Base-by-base conservation (phyloP, 2,329 filamentous ascomycete species). In the Penicillium sp. region DNA sequence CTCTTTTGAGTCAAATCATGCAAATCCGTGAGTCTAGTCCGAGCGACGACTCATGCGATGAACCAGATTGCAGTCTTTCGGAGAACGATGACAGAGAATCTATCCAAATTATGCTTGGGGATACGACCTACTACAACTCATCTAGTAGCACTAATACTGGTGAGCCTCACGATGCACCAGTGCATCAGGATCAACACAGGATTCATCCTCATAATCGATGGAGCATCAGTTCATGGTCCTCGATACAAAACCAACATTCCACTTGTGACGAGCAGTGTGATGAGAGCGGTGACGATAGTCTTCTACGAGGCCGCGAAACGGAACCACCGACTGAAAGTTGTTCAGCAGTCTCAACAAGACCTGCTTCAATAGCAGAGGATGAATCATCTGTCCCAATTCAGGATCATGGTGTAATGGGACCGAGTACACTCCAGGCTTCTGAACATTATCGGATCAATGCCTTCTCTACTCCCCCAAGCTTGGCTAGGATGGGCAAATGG, bases 41-140 rank as follows among this genome's bases (percentile, higher is more conserved):
- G 9, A 71, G 69, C 54, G 69, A 70, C 39, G 70, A 72, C 19
- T 74, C 74, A 4, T 71, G 72, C 27, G 73, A 74, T 23, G 70
- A 74, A 43, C 63, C 65, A 1, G 72, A 73, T 36, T 70, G 69
- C 51, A 65, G 66, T 29, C 63, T 73, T 44, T 81, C 79, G 2
- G 78, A 80, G 29, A 63, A 74, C 38, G 78, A 81, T 39, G 78
- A 82, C 48, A 73, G 75, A 54, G 80, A 81, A 57, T 82, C 81
- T 4, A 80, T 84, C 51, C 78, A 80, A 39, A 81, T 84, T 43
- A 79, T 83, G 75, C 72, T 83, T 38, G 71, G 76, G 23, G 72
- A 75, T 29, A 77, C 79, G 1, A 69, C 74, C n/a, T 73, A 74
- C 35, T 66, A 73, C 44, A 67, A 72, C 30, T 65, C 69, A 26